phyloP scores from a whole-genome alignment of 2,329 filamentous ascomycete genomes.

The Nothophaeocryptopus gaeumannii region DNA sequence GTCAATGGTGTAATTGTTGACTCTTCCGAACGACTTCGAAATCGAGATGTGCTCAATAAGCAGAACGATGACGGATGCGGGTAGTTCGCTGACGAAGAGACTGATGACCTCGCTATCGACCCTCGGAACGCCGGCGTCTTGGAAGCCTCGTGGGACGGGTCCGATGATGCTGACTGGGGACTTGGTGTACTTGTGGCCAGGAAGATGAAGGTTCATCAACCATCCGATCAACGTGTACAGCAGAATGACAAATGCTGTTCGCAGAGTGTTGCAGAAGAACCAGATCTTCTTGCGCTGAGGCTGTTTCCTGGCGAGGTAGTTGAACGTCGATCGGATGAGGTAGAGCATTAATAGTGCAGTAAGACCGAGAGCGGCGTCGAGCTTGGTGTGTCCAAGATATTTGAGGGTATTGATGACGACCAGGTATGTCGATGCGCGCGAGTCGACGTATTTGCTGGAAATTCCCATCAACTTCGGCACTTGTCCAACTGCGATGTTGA shows the following conservation, averaged over 20 bases:
- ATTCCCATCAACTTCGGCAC: conserved; percentile 80
- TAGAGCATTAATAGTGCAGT: conserved; percentile 78
- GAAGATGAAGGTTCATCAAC: conserved; percentile 68
- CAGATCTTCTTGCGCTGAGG: conserved; percentile 69
- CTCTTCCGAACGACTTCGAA: conserved; percentile 89
- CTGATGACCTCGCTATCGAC: conserved; percentile 66
- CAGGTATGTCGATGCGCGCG: conserved; percentile 71
- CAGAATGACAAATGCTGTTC: conserved; percentile 86
- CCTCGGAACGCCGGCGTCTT: conserved; percentile 69
- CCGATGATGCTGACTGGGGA: conserved; percentile 71
- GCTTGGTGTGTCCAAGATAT: conserved; percentile 60
- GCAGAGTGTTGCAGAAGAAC: conserved; percentile 88
- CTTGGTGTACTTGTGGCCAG: conserved; percentile 32
- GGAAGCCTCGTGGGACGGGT: conserved; percentile 79
- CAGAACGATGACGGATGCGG: conserved; percentile 86
- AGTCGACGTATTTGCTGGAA: conserved; percentile 60
- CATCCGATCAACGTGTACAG: conserved; percentile 91
- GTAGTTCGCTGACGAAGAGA: conserved; percentile 69
- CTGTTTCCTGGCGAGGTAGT: conserved; percentile 63
- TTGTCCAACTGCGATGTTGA: conserved; percentile 84
- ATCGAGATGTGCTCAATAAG: conserved; percentile 97
- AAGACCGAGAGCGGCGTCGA: conserved; percentile 89
- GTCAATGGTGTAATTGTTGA: conserved; percentile 95
- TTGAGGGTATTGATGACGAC: conserved; percentile 83
- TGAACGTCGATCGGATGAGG: conserved; percentile 65